phyloP scores from a whole-genome alignment of 108 stramenopile species.

The Cyclostephanos invisitatus region DNA sequence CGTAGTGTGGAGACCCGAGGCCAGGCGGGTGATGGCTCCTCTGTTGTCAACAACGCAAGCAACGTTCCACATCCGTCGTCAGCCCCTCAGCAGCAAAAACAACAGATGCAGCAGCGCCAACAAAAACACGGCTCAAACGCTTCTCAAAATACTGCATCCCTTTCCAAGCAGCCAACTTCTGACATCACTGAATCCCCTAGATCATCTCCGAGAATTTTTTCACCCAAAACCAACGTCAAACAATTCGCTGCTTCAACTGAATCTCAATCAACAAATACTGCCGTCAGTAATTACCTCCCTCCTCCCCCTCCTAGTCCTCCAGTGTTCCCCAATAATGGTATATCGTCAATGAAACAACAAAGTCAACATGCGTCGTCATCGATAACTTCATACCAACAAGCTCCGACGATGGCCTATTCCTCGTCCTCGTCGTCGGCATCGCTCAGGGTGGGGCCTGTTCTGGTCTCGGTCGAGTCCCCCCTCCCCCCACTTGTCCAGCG shows the following conservation, averaged over 20 bases:
- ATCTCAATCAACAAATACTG: conserved; percentile 5
- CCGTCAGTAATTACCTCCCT: conserved; percentile 8
- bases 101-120: neutral
- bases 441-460: conserved; percentile 32
- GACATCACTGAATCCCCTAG: neutral
- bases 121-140: no score
- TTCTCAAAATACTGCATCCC: neutral
- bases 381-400: conserved; percentile 7
- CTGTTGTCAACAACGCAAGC: neutral
- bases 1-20: neutral
- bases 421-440: conserved; percentile 15
- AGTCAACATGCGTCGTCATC: conserved; percentile 5
- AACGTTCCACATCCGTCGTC: neutral
- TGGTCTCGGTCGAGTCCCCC: conserved; percentile 69
- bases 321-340: conserved; percentile 2
- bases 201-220: neutral
- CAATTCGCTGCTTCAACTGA: neutral
- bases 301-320: conserved; percentile 27
- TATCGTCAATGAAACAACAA: conserved; percentile 5
- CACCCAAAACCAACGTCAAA: neutral
- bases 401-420: conserved; percentile 9
- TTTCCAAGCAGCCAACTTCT: neutral
- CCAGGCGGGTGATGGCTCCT: neutral
- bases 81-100: conserved; percentile 1
- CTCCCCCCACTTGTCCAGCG: conserved; percentile 85